These are phyloP conservation scores for Phyllosticta capitalensis DNA, from an alignment of 2,329 filamentous ascomycete genomes.

Conservation along the genomic window DNA sequence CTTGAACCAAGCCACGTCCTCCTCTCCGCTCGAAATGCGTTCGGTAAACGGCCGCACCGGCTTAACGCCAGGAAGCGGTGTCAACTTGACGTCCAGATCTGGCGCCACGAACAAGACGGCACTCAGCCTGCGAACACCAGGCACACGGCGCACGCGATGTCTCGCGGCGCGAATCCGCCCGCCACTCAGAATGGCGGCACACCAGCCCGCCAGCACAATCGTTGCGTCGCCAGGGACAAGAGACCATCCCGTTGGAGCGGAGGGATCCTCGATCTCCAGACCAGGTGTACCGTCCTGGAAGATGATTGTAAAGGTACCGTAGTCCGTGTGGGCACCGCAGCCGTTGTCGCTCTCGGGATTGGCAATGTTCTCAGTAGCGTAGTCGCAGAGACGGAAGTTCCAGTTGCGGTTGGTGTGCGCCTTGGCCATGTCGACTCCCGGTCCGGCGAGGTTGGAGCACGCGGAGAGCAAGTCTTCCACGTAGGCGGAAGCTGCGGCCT, in stretches of 20 bases:
- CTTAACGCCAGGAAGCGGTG: background rate
- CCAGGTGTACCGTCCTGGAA: slow-evolving; percentile 3
- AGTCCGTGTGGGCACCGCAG: slow-evolving; percentile 2
- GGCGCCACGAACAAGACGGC: slow-evolving; percentile 9
- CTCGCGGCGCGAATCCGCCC: background rate
- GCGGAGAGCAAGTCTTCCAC: background rate
- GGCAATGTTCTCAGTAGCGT: background rate
- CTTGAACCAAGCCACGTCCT: slow-evolving; percentile 8
- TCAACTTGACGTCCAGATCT: slow-evolving; percentile 3
- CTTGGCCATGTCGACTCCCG: background rate
- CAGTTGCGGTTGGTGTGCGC: background rate
- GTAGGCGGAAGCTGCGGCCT: background rate
- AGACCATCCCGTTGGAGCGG: background rate
- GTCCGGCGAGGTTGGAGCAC: background rate
- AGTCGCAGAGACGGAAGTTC: slow-evolving; percentile 5
- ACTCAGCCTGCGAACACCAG: background rate
- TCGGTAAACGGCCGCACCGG: background rate
- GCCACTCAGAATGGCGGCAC: slow-evolving; percentile 1
- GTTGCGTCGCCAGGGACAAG: background rate
- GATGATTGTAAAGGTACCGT: slow-evolving; percentile 9
- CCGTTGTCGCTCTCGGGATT: background rate
- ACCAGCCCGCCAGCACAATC: background rate
- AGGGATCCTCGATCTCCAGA: background rate
- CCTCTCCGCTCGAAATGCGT: background rate
- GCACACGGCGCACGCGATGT: slow-evolving; percentile 5